A percentile compares a stretch with the other conserved stretches of the same genome.
phyloP scores from a whole-genome alignment of 164 flowering plant species.

The Nelumbo lutea region DNA sequence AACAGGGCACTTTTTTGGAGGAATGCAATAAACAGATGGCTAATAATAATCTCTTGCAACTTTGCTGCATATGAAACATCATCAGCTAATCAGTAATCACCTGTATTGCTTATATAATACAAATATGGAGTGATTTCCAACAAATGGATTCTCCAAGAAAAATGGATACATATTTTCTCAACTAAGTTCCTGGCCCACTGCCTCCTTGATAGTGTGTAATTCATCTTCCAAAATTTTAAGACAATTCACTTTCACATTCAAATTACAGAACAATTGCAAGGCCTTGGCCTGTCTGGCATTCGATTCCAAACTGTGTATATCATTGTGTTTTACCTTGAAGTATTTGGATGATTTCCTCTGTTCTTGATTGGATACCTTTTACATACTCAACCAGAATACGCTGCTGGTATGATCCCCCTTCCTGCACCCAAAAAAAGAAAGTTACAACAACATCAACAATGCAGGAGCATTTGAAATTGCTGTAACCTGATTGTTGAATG shows the following conservation, averaged over 20 bases:
- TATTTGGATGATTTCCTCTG: slow-evolving; percentile 57
- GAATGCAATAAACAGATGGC: too few relatives aligned
- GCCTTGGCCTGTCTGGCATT: too few relatives aligned
- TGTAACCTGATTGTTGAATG: neutral
- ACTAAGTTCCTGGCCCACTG: neutral
- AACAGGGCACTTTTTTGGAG: too few relatives aligned
- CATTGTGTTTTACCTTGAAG: slow-evolving; percentile 39
- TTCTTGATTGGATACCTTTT: slow-evolving; percentile 74
- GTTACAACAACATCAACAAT: slow-evolving; percentile 2
- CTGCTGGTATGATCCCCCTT: slow-evolving; percentile 89
- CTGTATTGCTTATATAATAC: too few relatives aligned
- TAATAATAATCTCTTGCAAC: too few relatives aligned
- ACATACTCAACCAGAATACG: slow-evolving; percentile 68
- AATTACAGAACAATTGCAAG: neutral
- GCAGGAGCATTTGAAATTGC: slow-evolving; percentile 7
- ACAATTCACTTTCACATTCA: neutral
- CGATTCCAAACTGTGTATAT: neutral
- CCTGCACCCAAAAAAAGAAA: slow-evolving; percentile 33
- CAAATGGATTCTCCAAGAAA: too few relatives aligned
- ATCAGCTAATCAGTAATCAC: too few relatives aligned
- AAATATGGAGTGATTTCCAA: too few relatives aligned
- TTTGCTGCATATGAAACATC: too few relatives aligned
- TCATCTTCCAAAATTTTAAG: neutral
- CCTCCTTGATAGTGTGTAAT: neutral
- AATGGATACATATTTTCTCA: too few relatives aligned